phyloP scores from a whole-genome alignment of 495 filamentous ascomycete species.

The Podospora appendiculata region DNA sequence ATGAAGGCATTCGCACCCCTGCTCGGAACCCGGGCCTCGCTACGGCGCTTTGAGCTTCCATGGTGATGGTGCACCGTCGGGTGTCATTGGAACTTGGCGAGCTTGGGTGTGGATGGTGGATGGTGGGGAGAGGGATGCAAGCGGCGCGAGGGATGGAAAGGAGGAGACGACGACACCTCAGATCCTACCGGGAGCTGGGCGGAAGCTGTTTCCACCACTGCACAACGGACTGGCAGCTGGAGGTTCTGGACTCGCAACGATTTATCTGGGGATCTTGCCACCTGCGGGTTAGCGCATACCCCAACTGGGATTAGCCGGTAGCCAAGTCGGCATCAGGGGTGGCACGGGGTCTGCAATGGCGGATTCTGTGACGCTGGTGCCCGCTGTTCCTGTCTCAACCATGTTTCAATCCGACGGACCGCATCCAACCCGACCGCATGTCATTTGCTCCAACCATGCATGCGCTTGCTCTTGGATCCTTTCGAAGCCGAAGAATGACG shows the following conservation, averaged over 20 bases:
- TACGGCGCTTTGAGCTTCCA: neutral
- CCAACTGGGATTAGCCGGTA: no score
- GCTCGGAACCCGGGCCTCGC: conserved; percentile 14
- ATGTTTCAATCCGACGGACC: conserved; percentile 28
- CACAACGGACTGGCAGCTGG: neutral
- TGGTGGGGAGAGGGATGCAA: neutral
- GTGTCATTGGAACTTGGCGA: neutral
- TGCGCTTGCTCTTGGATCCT: no score
- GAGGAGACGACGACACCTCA: neutral
- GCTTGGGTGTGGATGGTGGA: neutral
- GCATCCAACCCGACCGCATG: conserved; percentile 9
- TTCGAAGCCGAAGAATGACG: no score
- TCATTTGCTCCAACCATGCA: conserved; percentile 3
- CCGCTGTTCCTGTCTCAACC: conserved; percentile 21
- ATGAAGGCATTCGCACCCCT: conserved; percentile 20
- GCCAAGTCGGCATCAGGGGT: neutral
- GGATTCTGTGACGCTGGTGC: conserved; percentile 22
- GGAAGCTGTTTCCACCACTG: neutral
- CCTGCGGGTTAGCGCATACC: neutral
- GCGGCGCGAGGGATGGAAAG: neutral
- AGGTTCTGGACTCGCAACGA: neutral
- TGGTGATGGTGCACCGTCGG: neutral
- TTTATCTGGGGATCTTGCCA: neutral
- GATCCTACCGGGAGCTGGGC: neutral
- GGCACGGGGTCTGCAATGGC: conserved; percentile 5